Evolutionary conservation across 345 rosid species (phyloP).

Genomic region (Balakata baccata): DNA sequence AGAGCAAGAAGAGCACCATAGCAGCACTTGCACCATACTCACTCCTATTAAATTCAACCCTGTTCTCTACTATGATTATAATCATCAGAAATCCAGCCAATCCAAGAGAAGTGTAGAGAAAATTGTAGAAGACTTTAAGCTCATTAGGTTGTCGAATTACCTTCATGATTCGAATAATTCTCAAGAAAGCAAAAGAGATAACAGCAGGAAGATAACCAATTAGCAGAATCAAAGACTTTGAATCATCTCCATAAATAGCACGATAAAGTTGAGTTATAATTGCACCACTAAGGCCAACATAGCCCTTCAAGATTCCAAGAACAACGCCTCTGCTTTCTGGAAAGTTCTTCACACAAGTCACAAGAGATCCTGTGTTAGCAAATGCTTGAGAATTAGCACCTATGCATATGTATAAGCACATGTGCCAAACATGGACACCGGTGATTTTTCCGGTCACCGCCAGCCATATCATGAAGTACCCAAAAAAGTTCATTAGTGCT

Average conservation of each 20-base stretch:
- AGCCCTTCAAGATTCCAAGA: conserved; percentile 56
- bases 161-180: conserved; percentile 44
- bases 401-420: conserved; percentile 60
- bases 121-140: conserved; percentile 46
- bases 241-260: conserved; percentile 43
- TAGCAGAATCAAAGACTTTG: conserved; percentile 44
- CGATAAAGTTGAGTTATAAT: conserved; percentile 49
- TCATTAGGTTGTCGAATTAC: conserved; percentile 46
- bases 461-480: conserved; percentile 70
- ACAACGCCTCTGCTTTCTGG: conserved; percentile 57
- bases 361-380: conserved; percentile 55
- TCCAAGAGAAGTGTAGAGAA: conserved; percentile 52
- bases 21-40: conserved; percentile 49
- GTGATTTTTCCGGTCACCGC: conserved; percentile 47
- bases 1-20: conserved; percentile 48
- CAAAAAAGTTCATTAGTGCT: conserved; percentile 50
- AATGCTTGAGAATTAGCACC: conserved; percentile 65
- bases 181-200: conserved; percentile 41
- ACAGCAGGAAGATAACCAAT: conserved; percentile 62
- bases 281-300: conserved; percentile 55
- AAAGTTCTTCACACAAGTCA: conserved; percentile 64
- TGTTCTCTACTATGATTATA: conserved; percentile 44
- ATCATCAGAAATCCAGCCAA: conserved; percentile 60
- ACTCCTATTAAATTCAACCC: conserved; percentile 17
- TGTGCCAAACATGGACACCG: conserved; percentile 44